phyloP scores from a whole-genome alignment of 2,329 filamentous ascomycete genomes.

The Byssochlamys sp. region DNA sequence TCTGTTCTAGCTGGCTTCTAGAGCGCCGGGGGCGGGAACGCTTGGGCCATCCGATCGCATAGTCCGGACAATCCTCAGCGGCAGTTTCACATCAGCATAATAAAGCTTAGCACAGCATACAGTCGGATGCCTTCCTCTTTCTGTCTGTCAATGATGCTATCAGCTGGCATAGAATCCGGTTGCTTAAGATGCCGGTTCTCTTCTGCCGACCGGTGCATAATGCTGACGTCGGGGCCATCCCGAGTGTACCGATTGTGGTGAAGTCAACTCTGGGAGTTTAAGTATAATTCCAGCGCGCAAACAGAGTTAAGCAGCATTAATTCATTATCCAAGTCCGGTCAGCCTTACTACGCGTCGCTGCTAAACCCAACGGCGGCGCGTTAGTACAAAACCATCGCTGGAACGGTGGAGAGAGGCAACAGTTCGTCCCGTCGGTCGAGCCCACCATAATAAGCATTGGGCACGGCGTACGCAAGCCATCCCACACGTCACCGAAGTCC shows the following conservation, averaged over 20 bases:
- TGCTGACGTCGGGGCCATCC: not conserved
- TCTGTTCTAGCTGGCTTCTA: not conserved
- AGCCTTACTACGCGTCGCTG: not conserved
- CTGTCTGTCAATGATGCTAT: not conserved
- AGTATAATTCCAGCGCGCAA: not conserved
- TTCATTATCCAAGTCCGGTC: not conserved
- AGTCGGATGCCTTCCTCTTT: not conserved
- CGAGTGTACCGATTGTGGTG: not conserved
- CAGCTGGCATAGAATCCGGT: not conserved
- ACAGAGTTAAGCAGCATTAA: not conserved
- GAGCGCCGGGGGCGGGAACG: not conserved
- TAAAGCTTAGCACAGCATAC: not conserved
- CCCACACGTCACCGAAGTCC: conserved; percentile 6
- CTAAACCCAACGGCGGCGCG: not conserved
- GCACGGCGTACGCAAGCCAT: conserved; percentile 29
- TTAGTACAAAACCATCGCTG: no score
- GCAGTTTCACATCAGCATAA: not conserved
- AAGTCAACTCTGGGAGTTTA: not conserved
- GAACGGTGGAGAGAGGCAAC: not conserved
- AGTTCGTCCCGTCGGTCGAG: not conserved
- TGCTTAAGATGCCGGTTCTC: not conserved
- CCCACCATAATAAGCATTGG: conserved; percentile 37
- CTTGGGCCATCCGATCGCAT: not conserved
- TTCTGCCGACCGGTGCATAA: not conserved
- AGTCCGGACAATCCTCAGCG: not conserved